phyloP scores from a whole-genome alignment of 108 stramenopile genomes.

The Skeletonema grethae region DNA sequence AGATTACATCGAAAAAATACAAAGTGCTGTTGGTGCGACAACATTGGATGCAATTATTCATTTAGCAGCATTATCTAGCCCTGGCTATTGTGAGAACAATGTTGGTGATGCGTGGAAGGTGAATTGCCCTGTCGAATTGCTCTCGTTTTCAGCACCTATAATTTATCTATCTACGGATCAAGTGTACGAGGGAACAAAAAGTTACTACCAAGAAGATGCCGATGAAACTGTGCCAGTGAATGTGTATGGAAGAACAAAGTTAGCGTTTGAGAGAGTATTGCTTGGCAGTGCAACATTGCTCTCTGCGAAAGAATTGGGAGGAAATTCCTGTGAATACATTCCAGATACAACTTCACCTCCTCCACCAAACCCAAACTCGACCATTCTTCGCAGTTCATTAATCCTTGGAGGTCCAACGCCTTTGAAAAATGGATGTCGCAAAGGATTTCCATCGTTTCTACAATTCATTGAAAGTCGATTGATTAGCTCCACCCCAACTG shows the following conservation, averaged over 20 bases:
- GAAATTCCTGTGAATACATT: conserved; percentile 5
- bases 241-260: conserved; percentile 71
- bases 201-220: conserved; percentile 47
- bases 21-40: neutral
- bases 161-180: conserved; percentile 86
- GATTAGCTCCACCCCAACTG: conserved; percentile 27
- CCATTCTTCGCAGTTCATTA: conserved; percentile 70
- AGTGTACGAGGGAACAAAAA: conserved; percentile 70
- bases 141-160: conserved; percentile 25
- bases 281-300: conserved; percentile 8
- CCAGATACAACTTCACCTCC: neutral
- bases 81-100: conserved; percentile 56
- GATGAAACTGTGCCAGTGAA: conserved; percentile 56
- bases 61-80: conserved; percentile 71
- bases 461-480: conserved; percentile 60
- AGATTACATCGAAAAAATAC: conserved; percentile 6
- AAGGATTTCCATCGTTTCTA: conserved; percentile 62
- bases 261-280: conserved; percentile 60
- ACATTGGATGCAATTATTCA: conserved; percentile 69
- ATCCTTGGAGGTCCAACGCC: conserved; percentile 71
- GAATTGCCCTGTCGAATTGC: conserved; percentile 62
- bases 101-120: conserved; percentile 46
- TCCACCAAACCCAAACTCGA: conserved; percentile 2
- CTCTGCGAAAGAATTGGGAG: conserved; percentile 21
- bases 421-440: conserved; percentile 40